Conservation (phyloP, 2,329 filamentous ascomycete genomes). For the Botryosphaeria agaves region DNA sequence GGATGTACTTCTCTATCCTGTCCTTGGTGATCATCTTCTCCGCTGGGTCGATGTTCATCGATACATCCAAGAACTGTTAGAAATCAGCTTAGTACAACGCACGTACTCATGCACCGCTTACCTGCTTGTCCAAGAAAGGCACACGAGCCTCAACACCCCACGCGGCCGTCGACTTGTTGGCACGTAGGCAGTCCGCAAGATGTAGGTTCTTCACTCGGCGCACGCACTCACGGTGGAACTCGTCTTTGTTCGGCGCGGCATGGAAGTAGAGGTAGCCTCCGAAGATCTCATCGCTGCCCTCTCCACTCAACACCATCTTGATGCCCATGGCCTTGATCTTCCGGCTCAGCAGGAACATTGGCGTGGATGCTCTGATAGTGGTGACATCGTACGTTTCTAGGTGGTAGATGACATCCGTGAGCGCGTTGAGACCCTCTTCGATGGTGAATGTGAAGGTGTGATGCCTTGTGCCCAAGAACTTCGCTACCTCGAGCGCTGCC, state of each 20-base stretch:
- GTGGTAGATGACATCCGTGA: constrained; percentile 96
- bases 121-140: constrained; percentile 89
- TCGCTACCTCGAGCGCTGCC: constrained; percentile 82
- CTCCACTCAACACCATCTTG: constrained; percentile 97
- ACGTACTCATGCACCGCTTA: too few species aligned
- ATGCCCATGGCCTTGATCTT: constrained; percentile 99
- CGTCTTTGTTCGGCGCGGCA: constrained; percentile 72
- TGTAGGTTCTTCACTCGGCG: constrained; percentile 93
- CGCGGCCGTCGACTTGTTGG: constrained; percentile 97
- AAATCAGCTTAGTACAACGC: too few species aligned
- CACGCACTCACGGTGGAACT: constrained; percentile 93
- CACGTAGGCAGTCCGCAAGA: constrained; percentile 85
- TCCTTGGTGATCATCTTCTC: constrained; percentile 94
- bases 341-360: constrained; percentile 92
- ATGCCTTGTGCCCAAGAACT: constrained; percentile 94
- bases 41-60: constrained; percentile 85
- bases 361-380: constrained; percentile 92
- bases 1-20: constrained; percentile 90
- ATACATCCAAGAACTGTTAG: constrained; percentile 65
- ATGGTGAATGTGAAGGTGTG: constrained; percentile 98
- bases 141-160: constrained; percentile 98
- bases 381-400: constrained; percentile 97
- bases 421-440: constrained; percentile 88
- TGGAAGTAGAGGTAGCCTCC: constrained; percentile 99
- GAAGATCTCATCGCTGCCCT: constrained; percentile 96